Evolutionary conservation across 2,329 filamentous ascomycete genomes (phyloP), one percentile per base, ranked within the genome.

Genomic region (Fusarium begoniae): DNA sequence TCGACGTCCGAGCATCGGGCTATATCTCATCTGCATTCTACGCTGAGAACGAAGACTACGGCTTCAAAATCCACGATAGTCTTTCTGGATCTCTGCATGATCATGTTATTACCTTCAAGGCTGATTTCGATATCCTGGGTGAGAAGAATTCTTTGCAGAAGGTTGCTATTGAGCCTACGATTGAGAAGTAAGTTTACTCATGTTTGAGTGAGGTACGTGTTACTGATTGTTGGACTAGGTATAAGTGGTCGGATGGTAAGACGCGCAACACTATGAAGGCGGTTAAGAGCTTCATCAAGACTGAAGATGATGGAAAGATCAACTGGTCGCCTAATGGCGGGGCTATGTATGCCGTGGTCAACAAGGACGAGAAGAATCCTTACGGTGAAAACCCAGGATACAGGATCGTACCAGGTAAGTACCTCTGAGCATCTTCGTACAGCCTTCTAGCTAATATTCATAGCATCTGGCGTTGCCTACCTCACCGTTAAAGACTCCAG

Each of bases 351-450:
- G 61, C 56, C 2, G 61, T 63, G 10, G 61, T 63, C 1, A 63
- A 63, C 22, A 41, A 48, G 26, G 61, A 63, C 1, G 6, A 48
- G 15, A 63, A 50, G 28, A 63, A 63, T 8, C 35, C 56, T 18
- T 62, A 63, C 1, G 61, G 61, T 11, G 61, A 63, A 17, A 40
- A n/a, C 6, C 61, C 61, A 4, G 61, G 61, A 7, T 63, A 41
- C n/a, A 63, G 61, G 3, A 62, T 63, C 6, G 61, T 38, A 24
- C 61, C 61, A 22, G 56, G 61, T 41, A 10, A 50, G 43, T 24
- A 1, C 0, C 6, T 13, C 9, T 20, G 1, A 10, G 15, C 0
- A 37, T 0, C 9, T 6, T 18, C 14, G 10, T 37, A 37, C 1
- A 37, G 17, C 35, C 17, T 37, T 2, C 15, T 9, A 2, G 17